Evolutionary conservation across 768 basidiomycete species (phyloP).

Genomic region (Naganishia vishniacii): DNA sequence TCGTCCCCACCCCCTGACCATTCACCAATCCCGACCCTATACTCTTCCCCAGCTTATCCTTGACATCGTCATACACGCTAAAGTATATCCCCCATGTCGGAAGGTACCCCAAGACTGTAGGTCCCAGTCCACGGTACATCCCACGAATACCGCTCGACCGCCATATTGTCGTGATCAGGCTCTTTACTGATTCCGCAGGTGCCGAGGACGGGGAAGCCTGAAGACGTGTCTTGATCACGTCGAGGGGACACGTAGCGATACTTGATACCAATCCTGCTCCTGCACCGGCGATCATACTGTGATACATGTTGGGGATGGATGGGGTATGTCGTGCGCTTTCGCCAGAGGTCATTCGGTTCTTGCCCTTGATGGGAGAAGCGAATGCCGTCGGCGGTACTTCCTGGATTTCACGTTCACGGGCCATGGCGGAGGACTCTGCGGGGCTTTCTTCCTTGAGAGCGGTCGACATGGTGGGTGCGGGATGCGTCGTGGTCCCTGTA

Average conservation of each 20-base stretch:
- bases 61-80: conserved; percentile 93
- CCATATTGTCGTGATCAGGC: conserved; percentile 59
- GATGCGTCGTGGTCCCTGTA: no score
- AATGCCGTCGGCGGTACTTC: neutral
- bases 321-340: neutral
- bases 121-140: conserved; percentile 92
- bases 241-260: conserved; percentile 91
- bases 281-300: conserved; percentile 67
- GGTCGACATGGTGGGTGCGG: conserved; percentile 6
- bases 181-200: conserved; percentile 69
- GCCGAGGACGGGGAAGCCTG: conserved; percentile 83
- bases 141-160: conserved; percentile 72
- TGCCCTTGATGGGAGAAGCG: neutral
- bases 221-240: conserved; percentile 94
- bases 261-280: conserved; percentile 89
- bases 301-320: conserved; percentile 38
- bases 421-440: conserved; percentile 15
- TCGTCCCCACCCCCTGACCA: conserved; percentile 3
- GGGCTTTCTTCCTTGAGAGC: conserved; percentile 9
- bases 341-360: neutral
- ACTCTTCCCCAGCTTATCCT: conserved; percentile 57
- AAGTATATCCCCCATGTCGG: conserved; percentile 99
- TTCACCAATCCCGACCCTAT: neutral
- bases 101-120: conserved; percentile 90
- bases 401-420: neutral